Evolutionary conservation across 2,329 filamentous ascomycete genomes (phyloP), one percentile per base, ranked within the genome.

Genomic region (Clarireedia monteithiana): DNA sequence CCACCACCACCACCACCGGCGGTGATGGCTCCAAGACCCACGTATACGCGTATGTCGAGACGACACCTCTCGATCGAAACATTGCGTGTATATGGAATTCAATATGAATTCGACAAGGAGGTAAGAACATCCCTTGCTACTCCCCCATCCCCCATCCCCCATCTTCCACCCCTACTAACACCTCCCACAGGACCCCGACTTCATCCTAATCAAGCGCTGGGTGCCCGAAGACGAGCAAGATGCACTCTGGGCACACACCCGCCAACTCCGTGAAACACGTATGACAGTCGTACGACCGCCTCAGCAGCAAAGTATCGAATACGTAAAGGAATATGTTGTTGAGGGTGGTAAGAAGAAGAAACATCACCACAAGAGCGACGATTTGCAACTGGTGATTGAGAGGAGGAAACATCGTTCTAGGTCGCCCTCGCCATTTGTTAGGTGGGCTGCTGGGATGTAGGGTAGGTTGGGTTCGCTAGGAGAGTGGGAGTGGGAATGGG

Each of bases 191-290:
- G 84, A 91, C 64, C 78, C 81, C 17, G 82, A 86, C 48, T 91
- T 82, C 63, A 75, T 91, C 55, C 71, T 91, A 58, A 86, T 91
- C 72, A 88, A 86, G 70, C 77, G 83, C 55, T 88, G 82, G 82
- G 82, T 91, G 51, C 80, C 82, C 4, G 83, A 89, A 63, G 79
- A 81, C 59, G 81, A 89, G 67, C 87, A 89, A 65, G 80, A 89
- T 57, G 74, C 82, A 56, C 78, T 90, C 49, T 91, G 88, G 78
- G 78, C 81, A 45, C 86, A 91, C 71, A 89, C 87, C 3, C 77
- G 77, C 59, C 73, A 77, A 45, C 68, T 89, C 60, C 58, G 68
- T 10, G 67, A 69, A 49, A 57, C 61, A 14, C 58, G 67, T 52
- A 3, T 66, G 5, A 51, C 58, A 2, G 60, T 66, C 23, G 65